A percentile compares a stretch with the other conserved stretches of the same genome.
phyloP scores from a whole-genome alignment of 371 early-diverging fungal species.

The Mortierella sp. region DNA sequence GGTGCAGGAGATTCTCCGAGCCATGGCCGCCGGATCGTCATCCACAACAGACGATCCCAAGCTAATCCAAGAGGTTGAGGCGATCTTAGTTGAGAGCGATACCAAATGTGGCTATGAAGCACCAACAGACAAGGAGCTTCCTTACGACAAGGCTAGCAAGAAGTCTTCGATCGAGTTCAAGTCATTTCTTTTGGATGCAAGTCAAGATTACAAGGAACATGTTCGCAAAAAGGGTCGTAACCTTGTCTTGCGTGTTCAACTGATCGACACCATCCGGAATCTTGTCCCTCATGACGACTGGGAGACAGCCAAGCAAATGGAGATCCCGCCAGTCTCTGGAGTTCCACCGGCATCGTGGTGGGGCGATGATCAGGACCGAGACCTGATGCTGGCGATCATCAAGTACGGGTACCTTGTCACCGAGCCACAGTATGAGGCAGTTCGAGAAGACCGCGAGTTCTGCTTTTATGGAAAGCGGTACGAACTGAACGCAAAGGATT shows the following conservation, averaged over 20 bases:
- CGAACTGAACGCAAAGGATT: constrained; percentile 55
- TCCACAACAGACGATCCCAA: constrained; percentile 36
- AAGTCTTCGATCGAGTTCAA: constrained; percentile 70
- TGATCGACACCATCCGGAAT: constrained; percentile 79
- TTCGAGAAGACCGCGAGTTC: constrained; percentile 77
- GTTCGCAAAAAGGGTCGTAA: constrained; percentile 77
- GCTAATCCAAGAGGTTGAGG: constrained; percentile 43
- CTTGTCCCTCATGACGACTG: constrained; percentile 63
- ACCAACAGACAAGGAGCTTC: constrained; percentile 57
- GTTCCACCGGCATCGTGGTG: constrained; percentile 82
- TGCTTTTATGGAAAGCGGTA: constrained; percentile 70
- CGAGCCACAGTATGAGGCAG: constrained; percentile 70
- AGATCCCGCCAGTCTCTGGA: constrained; percentile 62
- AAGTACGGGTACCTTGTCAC: constrained; percentile 79
- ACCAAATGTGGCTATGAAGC: constrained; percentile 54
- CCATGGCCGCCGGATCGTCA: constrained; percentile 18
- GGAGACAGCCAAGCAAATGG: constrained; percentile 63
- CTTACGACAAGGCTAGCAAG: constrained; percentile 70
- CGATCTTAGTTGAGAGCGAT: constrained; percentile 44
- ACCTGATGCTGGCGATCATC: constrained; percentile 80
- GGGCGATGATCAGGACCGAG: constrained; percentile 86
- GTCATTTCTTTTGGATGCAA: constrained; percentile 76
- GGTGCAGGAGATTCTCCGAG: constrained; percentile 40
- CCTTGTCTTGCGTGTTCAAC: constrained; percentile 78
- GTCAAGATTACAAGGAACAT: constrained; percentile 78